Conservation (phyloP, 2,329 filamentous ascomycete species). For the Mycosphaerella sp. region DNA sequence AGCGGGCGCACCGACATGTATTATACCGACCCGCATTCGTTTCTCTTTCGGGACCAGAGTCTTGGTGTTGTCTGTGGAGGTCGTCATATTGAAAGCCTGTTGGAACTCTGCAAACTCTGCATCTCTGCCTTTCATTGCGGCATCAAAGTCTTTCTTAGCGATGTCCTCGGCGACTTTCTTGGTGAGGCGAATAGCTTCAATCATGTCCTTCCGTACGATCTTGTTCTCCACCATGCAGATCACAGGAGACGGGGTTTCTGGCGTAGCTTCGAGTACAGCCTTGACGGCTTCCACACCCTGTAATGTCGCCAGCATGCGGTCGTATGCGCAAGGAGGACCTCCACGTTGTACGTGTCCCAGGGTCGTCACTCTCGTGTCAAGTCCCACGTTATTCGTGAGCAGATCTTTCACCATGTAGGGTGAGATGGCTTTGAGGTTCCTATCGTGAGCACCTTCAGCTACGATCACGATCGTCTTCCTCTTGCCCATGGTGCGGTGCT, state of each 20-base stretch:
- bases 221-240: constrained; percentile 98
- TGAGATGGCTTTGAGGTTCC: constrained; percentile 74
- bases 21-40: constrained; percentile 89
- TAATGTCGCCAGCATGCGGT: constrained; percentile 84
- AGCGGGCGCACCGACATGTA: constrained; percentile 92
- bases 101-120: constrained; percentile 93
- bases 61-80: constrained; percentile 67
- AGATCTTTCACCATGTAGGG: constrained; percentile 78
- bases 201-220: constrained; percentile 80
- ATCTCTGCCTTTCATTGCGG: constrained; percentile 81
- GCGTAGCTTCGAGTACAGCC: constrained; percentile 80
- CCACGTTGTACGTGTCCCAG: constrained; percentile 96
- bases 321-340: constrained; percentile 85
- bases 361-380: constrained; percentile 92
- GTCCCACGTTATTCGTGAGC: constrained; percentile 68
- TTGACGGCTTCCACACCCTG: constrained; percentile 93
- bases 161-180: constrained; percentile 79
- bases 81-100: constrained; percentile 83
- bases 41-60: constrained; percentile 63
- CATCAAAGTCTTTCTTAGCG: constrained; percentile 74
- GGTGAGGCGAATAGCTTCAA: constrained; percentile 82
- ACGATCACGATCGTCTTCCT: constrained; percentile 97
- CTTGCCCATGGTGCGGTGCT: constrained; percentile 86
- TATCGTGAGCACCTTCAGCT: constrained; percentile 87
- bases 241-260: constrained; percentile 84